Percentiles rank a stretch among this genome's conserved stretches.
Evolutionary conservation across 2,329 filamentous ascomycete species (phyloP).

Genomic region (Bipolaris zeicola): DNA sequence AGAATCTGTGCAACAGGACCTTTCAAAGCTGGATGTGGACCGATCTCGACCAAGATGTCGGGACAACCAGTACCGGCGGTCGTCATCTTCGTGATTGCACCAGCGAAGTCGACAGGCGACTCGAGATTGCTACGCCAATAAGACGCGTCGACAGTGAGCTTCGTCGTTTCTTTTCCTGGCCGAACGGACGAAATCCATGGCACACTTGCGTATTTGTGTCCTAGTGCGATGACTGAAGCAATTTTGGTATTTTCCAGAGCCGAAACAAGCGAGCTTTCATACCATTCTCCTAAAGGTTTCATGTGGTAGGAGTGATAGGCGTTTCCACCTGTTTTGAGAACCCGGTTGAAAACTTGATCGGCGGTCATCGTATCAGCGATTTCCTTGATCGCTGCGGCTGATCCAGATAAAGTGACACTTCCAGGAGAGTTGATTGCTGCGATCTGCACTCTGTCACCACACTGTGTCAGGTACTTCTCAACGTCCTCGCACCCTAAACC

Average conservation of each 20-base stretch:
- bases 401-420: slow-evolving; percentile 32
- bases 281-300: slow-evolving; percentile 18
- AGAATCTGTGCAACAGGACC: slow-evolving; percentile 48
- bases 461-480: neutral
- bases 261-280: slow-evolving; percentile 2
- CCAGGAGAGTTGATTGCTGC: slow-evolving; percentile 32
- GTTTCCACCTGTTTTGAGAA: slow-evolving; percentile 23
- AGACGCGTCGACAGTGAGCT: neutral
- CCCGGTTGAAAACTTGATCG: slow-evolving; percentile 13
- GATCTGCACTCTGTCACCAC: slow-evolving; percentile 17
- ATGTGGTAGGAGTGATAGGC: slow-evolving; percentile 42
- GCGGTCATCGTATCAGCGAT: slow-evolving; percentile 45
- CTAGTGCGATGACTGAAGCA: neutral
- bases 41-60: slow-evolving; percentile 21
- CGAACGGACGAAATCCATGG: slow-evolving; percentile 5
- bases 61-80: neutral
- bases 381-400: slow-evolving; percentile 28
- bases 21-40: slow-evolving; percentile 49
- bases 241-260: neutral
- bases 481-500: slow-evolving; percentile 13
- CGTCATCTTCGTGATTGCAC: slow-evolving; percentile 13
- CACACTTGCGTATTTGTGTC: neutral
- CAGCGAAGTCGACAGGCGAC: slow-evolving; percentile 23
- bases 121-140: slow-evolving; percentile 24
- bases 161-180: neutral